These are phyloP conservation scores for Striga asiatica DNA, from an alignment of 257 asterid genomes.

Conservation along the genomic window DNA sequence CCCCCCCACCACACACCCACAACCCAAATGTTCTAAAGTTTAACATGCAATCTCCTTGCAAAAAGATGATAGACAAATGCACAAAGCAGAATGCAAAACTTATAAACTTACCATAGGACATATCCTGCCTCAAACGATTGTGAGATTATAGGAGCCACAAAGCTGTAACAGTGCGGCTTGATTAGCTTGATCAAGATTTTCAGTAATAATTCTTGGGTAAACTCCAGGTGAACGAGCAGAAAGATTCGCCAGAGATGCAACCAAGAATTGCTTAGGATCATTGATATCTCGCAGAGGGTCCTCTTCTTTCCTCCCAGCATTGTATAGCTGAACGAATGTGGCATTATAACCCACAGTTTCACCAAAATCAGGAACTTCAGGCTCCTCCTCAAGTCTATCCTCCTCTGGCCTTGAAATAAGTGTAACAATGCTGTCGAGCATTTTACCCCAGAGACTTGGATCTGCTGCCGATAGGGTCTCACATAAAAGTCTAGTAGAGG, in stretches of 20 bases:
- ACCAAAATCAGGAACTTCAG: slow-evolving; percentile 79
- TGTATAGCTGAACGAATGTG: slow-evolving; percentile 57
- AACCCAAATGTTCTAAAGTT: background rate
- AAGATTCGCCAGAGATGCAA: slow-evolving; percentile 50
- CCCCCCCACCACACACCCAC: background rate
- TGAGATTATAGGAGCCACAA: slow-evolving; percentile 48
- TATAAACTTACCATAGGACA: slow-evolving; percentile 26
- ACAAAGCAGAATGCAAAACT: slow-evolving; percentile 1
- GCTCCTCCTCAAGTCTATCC: slow-evolving; percentile 71
- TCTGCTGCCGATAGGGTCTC: slow-evolving; percentile 55
- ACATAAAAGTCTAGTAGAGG: slow-evolving; percentile 66
- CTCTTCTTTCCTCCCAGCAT: slow-evolving; percentile 80
- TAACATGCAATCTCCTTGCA: background rate
- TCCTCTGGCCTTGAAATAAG: slow-evolving; percentile 73
- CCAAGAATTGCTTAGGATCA: slow-evolving; percentile 82
- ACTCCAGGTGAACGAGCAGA: slow-evolving; percentile 64
- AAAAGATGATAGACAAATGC: background rate
- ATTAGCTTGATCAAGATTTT: slow-evolving; percentile 60
- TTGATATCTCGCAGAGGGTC: slow-evolving; percentile 75
- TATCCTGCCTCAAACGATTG: slow-evolving; percentile 39
- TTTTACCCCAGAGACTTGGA: slow-evolving; percentile 63
- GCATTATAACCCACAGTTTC: slow-evolving; percentile 74
- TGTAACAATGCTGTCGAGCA: slow-evolving; percentile 84
- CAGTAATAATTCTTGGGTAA: slow-evolving; percentile 43
- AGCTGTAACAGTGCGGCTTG: slow-evolving; percentile 67